Evolutionary conservation across 1,284 basidiomycete genomes (phyloP), one percentile per base, ranked within the genome.

Genomic region (Puccinia novopanici): DNA sequence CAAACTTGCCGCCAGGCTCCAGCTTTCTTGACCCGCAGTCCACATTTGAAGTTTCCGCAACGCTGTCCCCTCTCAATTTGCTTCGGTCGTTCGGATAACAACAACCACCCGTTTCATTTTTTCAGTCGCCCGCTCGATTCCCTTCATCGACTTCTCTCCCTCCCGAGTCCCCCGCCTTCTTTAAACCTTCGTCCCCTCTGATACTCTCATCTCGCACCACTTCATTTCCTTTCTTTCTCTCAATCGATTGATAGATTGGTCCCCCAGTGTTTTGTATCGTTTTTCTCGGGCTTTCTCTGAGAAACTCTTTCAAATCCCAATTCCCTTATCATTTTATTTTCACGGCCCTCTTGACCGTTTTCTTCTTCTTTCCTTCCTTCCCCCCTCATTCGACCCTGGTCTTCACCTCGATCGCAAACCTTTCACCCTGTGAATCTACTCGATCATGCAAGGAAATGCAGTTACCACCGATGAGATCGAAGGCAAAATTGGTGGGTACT

Each of bases 401-500:
- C 67, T 68, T 3, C 67, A 48, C 13, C 48, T 30, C 13, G 17
- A 68, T 45, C 67, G 10, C 61, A 57, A 24, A 54, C 70, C 57
- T 48, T 65, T 65, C 24, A 55, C 15, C 42, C 72, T 61, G 65
- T 71, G 22, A 59, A 67, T 30, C 42, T 34, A 63, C 63, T 30
- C 42, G 52, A 79, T 72, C 77, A 79, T 79, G 77, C 77, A 79
- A 79, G 52, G 59, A 42, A 54, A 76, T 54, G 40, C 40, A 57
- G 48, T 42, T 24, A 40, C 54, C n/a, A 40, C 70, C 19, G 67
- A 72, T 50, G 67, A 79, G 42, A 79, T 79, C 57, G 77, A 79
- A 72, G 77, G 68, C 77, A 79, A 79, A 79, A 79, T 79, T 30
- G 77, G 77, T 79, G n/a, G 9, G 72, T 79, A 70, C 54, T 6